These are phyloP conservation scores for Albophoma yamanashiensis DNA, from an alignment of 2,329 filamentous ascomycete species.

Conservation along the genomic window DNA sequence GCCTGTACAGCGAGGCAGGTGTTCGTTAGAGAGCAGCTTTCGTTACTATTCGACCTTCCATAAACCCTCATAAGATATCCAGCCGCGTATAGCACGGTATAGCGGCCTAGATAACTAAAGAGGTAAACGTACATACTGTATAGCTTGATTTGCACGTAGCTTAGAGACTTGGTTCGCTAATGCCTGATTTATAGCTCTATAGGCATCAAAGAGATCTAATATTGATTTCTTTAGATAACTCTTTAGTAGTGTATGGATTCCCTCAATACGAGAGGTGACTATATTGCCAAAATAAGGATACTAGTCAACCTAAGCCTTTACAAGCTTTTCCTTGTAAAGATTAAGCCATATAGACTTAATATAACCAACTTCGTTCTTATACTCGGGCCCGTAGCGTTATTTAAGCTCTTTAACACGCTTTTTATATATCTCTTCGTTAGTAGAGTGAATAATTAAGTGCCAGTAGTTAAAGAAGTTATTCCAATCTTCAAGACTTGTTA, in stretches of 20 bases:
- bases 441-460: constrained; percentile 9
- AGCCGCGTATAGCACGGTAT: too few species aligned
- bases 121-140: too few species aligned
- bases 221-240: constrained; percentile 5
- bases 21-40: not conserved
- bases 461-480: constrained; percentile 9
- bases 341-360: constrained; percentile 5
- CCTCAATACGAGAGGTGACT: constrained; percentile 7
- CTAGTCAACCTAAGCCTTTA: constrained; percentile 10
- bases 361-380: too few species aligned
- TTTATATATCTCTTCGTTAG: constrained; percentile 6
- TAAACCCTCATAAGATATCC: not conserved
- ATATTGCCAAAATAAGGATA: constrained; percentile 8
- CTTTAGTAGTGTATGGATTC: constrained; percentile 9
- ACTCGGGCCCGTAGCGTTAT: too few species aligned
- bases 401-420: constrained; percentile 2
- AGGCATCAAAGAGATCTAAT: constrained; percentile 9
- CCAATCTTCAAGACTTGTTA: constrained; percentile 1
- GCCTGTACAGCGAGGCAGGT: not conserved
- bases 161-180: too few species aligned
- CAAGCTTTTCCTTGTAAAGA: constrained; percentile 11
- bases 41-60: not conserved
- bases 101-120: too few species aligned
- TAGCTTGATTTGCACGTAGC: too few species aligned
- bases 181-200: constrained; percentile 5